Evolutionary conservation across 164 flowering plant species (phyloP), one percentile per base, ranked within the genome.

Genomic region (Paratinospora sagittata): DNA sequence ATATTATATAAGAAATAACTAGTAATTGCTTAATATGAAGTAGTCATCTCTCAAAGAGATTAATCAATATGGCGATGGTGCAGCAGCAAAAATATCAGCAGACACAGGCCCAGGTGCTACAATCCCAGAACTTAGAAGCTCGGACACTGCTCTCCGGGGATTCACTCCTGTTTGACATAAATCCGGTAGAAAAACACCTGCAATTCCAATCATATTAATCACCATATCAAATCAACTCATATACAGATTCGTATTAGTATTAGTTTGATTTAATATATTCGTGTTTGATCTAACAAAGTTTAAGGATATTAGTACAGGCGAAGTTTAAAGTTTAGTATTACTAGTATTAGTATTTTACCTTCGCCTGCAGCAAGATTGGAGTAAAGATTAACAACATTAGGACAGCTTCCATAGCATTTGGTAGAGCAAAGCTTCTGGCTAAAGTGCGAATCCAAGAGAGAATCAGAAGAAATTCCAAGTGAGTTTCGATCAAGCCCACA

Each of bases 351-450:
- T n/a, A n/a, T n/a, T n/a, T n/a, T 80, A 90, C 97, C 95, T 81
- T 91, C 97, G 7, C 93, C 97, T 36, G 90, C 91, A 30, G 97
- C 97, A 80, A 91, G 78, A 52, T 90, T 88, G 87, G 83, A 87
- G 87, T 85, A 91, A 49, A 91, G 90, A 70, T 91, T 90, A 30
- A 89, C 83, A 60, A 92, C 83, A 84, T 92, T 92, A 71, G 93
- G 93, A 79, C 96, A 92, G 21, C 78, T 80, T 26, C 78, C 70
- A 84, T 78, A 84, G 65, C 97, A 92, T 34, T 66, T 70, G 0
- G 86, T 73, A 0, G 93, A 85, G 83, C 97, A 91, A 27, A 91
- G 87, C 84, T 84, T 85, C 74, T 84, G 69, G 10, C 85, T 78
- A 80, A 85, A 86, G 36, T 79, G 83, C 1, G 91, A 80, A 71